These are phyloP conservation scores for Beauveria bassiana DNA, from an alignment of 2,329 filamentous ascomycete genomes.

Conservation along the genomic window DNA sequence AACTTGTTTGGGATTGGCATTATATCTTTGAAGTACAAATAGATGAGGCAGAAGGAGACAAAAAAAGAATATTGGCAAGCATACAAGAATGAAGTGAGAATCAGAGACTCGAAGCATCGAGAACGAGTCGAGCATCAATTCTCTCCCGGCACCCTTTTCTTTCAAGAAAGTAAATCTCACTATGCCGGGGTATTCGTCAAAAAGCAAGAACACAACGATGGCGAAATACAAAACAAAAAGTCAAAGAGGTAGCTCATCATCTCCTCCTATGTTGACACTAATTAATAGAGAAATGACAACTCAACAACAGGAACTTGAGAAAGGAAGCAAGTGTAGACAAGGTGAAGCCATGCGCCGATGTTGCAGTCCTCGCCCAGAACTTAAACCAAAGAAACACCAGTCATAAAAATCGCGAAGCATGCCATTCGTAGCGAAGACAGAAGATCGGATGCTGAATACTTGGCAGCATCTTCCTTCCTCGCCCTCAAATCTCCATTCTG, in stretches of 20 bases:
- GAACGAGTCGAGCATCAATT: background rate
- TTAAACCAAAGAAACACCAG: background rate
- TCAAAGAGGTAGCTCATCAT: background rate
- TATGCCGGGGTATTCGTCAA: background rate
- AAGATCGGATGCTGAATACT: background rate
- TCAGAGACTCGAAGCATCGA: background rate
- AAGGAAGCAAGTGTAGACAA: background rate
- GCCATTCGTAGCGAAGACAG: background rate
- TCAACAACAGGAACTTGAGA: background rate
- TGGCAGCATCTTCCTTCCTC: no score
- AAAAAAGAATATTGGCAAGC: background rate
- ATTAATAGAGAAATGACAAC: background rate
- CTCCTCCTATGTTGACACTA: no score
- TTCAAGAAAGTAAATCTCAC: background rate
- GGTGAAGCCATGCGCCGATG: background rate
- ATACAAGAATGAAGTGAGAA: background rate
- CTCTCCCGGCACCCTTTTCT: background rate
- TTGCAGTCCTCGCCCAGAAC: background rate
- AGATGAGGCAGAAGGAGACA: no score
- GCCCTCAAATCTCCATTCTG: slow-evolving; percentile 52
- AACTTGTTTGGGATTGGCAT: no score
- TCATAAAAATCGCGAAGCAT: background rate
- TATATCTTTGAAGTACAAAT: no score
- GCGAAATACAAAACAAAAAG: background rate
- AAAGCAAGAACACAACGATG: background rate